phyloP scores from a whole-genome alignment of 129 eudicot genomes.

The Tanacetum coccineum region DNA sequence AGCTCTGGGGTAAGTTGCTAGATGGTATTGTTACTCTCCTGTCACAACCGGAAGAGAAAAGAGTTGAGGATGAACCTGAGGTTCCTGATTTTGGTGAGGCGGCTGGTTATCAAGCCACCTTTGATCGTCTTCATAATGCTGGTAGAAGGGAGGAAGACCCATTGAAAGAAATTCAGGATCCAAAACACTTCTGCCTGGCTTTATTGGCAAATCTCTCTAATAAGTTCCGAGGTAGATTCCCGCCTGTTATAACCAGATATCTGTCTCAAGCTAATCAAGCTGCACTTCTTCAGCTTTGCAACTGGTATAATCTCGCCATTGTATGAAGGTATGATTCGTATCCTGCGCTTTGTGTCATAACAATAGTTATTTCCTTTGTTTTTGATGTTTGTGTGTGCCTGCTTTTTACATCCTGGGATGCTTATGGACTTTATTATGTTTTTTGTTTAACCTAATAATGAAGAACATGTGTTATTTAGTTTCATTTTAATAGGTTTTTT shows the following conservation, averaged over 20 bases:
- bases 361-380: no score
- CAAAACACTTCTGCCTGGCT: constrained; percentile 60
- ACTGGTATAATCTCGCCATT: constrained; percentile 48
- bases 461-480: no score
- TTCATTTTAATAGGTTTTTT: no score
- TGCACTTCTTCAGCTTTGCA: constrained; percentile 69
- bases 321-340: constrained; percentile 48
- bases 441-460: no score
- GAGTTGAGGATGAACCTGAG: constrained; percentile 90
- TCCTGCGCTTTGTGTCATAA: not conserved
- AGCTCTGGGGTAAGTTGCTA: constrained; percentile 75
- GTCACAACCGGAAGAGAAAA: constrained; percentile 78
- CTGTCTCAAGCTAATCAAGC: constrained; percentile 83
- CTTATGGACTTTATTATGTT: no score
- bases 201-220: constrained; percentile 61
- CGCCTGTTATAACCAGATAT: constrained; percentile 47
- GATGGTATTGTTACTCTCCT: constrained; percentile 84
- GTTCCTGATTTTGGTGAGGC: constrained; percentile 90
- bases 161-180: constrained; percentile 73
- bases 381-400: no score
- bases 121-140: constrained; percentile 74
- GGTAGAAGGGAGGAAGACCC: constrained; percentile 94
- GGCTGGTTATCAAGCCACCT: constrained; percentile 71
- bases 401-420: no score
- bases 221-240: constrained; percentile 56